Evolutionary conservation across 108 stramenopile genomes (phyloP).

Genomic region (Skeletonema marinoi): DNA sequence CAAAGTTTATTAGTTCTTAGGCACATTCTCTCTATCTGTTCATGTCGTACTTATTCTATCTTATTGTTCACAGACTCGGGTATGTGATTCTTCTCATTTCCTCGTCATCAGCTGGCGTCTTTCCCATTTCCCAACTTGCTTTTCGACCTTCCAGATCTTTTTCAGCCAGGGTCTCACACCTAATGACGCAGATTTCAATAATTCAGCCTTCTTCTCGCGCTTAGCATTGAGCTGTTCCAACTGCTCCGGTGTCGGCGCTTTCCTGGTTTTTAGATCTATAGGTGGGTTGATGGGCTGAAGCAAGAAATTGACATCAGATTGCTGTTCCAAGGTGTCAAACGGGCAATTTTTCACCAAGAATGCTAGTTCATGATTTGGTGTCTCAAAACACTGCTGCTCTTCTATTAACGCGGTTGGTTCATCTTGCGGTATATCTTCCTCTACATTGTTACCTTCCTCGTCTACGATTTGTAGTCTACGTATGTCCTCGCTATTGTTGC

Average conservation of each 20-base stretch:
- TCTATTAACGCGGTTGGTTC: conserved; percentile 10
- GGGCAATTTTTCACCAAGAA: conserved; percentile 44
- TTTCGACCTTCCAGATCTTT: conserved; percentile 49
- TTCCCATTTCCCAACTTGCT: conserved; percentile 37
- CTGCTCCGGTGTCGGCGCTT: conserved; percentile 42
- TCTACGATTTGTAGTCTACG: conserved; percentile 17
- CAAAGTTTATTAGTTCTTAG: not conserved
- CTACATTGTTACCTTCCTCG: conserved; percentile 29
- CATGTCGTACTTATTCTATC: not conserved
- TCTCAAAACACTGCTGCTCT: conserved; percentile 22
- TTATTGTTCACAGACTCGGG: not conserved
- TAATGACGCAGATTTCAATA: conserved; percentile 24
- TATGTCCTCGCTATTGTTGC: not conserved
- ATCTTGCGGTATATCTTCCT: conserved; percentile 4
- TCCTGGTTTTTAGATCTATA: conserved; percentile 8
- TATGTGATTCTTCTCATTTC: not conserved
- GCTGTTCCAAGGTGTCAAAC: conserved; percentile 45
- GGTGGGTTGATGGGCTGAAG: conserved; percentile 37
- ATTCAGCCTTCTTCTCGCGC: conserved; percentile 31
- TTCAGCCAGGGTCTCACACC: conserved; percentile 40
- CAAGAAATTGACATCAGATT: conserved; percentile 27
- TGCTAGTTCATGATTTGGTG: conserved; percentile 40
- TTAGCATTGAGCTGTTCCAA: conserved; percentile 35
- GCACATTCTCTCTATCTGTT: not conserved
- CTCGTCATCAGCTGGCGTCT: conserved; percentile 3